Base-by-base conservation (phyloP, 75 land plant genomes). In the Chamaecyparis obtusa region DNA sequence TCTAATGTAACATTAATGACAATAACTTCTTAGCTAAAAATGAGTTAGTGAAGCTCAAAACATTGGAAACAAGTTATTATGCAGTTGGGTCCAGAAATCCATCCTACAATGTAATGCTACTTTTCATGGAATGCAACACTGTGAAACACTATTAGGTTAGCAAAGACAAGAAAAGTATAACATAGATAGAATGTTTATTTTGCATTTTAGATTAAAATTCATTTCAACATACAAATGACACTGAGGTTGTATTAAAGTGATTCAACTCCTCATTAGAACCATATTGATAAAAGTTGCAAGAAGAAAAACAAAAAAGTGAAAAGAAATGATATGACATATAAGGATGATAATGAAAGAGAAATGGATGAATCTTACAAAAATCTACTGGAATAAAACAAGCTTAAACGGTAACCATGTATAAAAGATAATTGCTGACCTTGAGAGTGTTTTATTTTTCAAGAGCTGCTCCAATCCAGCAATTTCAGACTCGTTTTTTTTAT, bases 401-500 rank as follows among this genome's bases (percentile, higher is more conserved):
- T 71, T 71, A 8, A 5, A 21, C 6, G 5, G 74, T 30, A n/a
- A n/a, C 33, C 74, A 71, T 30, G 33, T n/a, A 71, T 2, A 27
- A 57, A 57, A 13, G 17, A 57, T 16, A 16, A 19, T 57, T 8
- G 41, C 48, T 80, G 46, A 80, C 83, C 83, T 80, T 43, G 83
- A 80, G 46, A 80, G 48, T 27, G 48, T 80, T 80, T 80, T 80
- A 44, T 80, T 24, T 80, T 80, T 80, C 48, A 80, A 44, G 46
- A 80, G 49, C 83, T 43, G 48, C n/a, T 80, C 83, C 10, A 80
- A 30, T 27, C 48, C 83, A 9, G 44, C 48, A 19, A 44, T 19
- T 80, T 80, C 83, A 44, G 83, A 39, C 24, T 80, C 83, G 44
- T 48, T 80, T 76, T 24, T 76, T 80, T 80, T 49, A 21, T 44